Evolutionary conservation across 164 flowering plant genomes (phyloP), one percentile per base, ranked within the genome.

Genomic region (Pachysandra terminalis): DNA sequence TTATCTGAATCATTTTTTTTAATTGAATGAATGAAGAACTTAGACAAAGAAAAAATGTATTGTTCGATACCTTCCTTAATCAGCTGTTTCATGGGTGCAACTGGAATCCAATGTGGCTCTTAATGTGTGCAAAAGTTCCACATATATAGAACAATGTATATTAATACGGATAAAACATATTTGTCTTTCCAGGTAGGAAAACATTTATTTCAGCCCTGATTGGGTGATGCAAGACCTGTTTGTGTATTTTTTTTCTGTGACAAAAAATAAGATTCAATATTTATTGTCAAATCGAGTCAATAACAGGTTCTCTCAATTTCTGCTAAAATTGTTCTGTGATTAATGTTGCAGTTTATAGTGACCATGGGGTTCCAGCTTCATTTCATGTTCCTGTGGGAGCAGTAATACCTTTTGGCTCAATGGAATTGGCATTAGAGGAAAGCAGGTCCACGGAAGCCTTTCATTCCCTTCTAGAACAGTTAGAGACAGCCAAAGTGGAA

Each of bases 321-420:
- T 5, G 17, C 51, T 5, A 10, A 10, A 1, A 15, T 45, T 45
- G 51, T 45, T 45, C 17, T 45, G 15, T 45, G 15, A 3, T 45
- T 45, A 45, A 45, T 15, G 14, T 10, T 45, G 32, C 89, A 89
- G 98, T 86, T 70, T 81, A 70, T 75, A 90, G 79, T 71, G 93
- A 91, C 22, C 84, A 82, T 54, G 96, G 93, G 61, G 86, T 91
- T 21, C 95, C 96, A 25, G 91, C 96, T 67, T 82, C 93, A 5
- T 93, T 94, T 61, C 75, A 64, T 9, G 96, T 87, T 40, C 98
- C 97, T 25, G 61, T 72, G 10, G 97, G 98, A 23, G 85, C 85
- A 19, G 93, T 91, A 3, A 83, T 91, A 67, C 93, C 97, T 13
- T 93, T 91, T 66, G 94, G 97, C 60, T 81, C 94, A 35, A 91